phyloP scores from a whole-genome alignment of 2,329 filamentous ascomycete species.

The Diaporthe amygdali region DNA sequence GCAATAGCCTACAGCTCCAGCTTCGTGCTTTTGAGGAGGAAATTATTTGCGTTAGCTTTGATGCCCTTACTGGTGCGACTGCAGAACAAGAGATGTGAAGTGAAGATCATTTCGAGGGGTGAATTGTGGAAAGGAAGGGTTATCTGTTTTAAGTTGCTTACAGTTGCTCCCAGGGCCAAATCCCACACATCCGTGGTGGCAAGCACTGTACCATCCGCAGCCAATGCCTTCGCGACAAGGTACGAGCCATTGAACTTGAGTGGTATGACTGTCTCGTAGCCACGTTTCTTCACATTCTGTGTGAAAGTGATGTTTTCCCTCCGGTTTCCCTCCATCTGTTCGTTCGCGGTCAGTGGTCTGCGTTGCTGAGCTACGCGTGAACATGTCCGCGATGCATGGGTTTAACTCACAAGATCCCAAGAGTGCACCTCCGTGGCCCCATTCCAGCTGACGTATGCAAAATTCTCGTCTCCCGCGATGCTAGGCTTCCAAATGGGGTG shows the following conservation, averaged over 20 bases:
- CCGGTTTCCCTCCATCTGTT: conserved; percentile 21
- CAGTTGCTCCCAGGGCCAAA: conserved; percentile 21
- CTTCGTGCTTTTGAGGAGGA: conserved; percentile 15
- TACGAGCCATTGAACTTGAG: conserved; percentile 19
- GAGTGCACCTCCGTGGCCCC: conserved; percentile 37
- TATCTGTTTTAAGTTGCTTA: not conserved
- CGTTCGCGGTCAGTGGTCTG: not conserved
- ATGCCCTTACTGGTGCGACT: not conserved
- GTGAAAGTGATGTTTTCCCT: conserved; percentile 22
- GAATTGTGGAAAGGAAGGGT: not conserved
- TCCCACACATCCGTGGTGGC: conserved; percentile 26
- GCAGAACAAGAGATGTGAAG: not conserved
- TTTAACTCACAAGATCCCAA: conserved; percentile 25
- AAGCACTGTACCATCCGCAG: conserved; percentile 19
- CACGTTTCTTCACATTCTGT: conserved; percentile 22
- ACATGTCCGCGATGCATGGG: not conserved
- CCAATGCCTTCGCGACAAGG: conserved; percentile 22
- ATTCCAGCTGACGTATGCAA: conserved; percentile 38
- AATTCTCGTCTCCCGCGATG: conserved; percentile 24
- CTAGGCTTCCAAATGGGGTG: conserved; percentile 32
- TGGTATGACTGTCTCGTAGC: conserved; percentile 23
- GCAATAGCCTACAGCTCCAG: conserved; percentile 24
- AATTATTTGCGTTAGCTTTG: not conserved
- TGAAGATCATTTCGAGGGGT: not conserved
- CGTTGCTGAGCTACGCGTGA: not conserved